Evolutionary conservation across 768 basidiomycete genomes (phyloP).

Genomic region (Agaricus bisporus): DNA sequence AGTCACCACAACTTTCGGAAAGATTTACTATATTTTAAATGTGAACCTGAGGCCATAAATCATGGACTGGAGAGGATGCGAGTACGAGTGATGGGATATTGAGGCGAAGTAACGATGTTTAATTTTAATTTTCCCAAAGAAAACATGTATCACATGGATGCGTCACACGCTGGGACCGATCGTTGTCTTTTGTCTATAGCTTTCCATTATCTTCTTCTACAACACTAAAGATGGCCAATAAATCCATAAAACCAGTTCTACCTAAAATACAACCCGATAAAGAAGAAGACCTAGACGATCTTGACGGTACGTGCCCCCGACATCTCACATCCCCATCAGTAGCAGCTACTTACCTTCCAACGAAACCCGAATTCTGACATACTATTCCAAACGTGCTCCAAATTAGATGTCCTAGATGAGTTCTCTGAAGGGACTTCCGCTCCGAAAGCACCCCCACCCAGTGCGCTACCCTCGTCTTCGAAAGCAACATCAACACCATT

Average conservation of each 20-base stretch:
- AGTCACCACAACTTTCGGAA: too few species aligned
- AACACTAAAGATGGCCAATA: neutral
- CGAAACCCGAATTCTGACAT: neutral
- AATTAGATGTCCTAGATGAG: conserved; percentile 40
- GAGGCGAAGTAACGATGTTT: too few species aligned
- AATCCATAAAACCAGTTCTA: conserved; percentile 15
- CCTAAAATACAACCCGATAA: conserved; percentile 18
- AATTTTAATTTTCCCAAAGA: neutral
- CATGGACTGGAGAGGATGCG: too few species aligned
- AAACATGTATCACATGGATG: neutral
- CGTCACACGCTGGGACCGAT: neutral
- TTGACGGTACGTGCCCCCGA: conserved; percentile 39
- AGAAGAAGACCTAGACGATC: conserved; percentile 63
- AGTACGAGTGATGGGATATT: too few species aligned
- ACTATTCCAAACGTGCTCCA: neutral
- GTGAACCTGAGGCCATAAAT: too few species aligned
- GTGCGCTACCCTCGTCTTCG: conserved; percentile 22
- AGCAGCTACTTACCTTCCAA: neutral
- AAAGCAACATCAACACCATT: conserved; percentile 16
- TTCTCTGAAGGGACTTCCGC: conserved; percentile 25
- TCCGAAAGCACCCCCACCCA: conserved; percentile 24
- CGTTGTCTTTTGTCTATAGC: neutral
- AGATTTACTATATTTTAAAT: too few species aligned
- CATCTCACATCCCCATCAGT: neutral
- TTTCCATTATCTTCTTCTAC: neutral